Base-by-base conservation (phyloP, 2,329 filamentous ascomycete species). In the Aspergillus tanneri region DNA sequence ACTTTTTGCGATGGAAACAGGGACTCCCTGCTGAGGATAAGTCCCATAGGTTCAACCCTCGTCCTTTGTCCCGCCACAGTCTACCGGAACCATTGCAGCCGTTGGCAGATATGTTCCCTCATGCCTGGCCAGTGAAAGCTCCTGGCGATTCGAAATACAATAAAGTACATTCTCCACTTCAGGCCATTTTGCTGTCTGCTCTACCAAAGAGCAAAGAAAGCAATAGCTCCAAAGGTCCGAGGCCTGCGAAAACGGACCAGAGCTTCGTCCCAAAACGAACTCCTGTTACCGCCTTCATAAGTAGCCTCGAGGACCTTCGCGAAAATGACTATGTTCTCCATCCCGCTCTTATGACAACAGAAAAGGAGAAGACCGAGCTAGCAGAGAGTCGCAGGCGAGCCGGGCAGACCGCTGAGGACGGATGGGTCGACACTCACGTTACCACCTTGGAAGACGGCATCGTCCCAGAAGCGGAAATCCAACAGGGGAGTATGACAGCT, bases 301-400 rank as follows among this genome's bases (percentile, higher is more conserved):
- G 84, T 21, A 82, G 82, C 1, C 74, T 82, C 8, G 81, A 88
- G 41, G 87, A 96, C 49, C 79, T 96, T 32, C 75, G 82, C 22
- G 87, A 93, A 44, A 91, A 93, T 60, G 88, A 92, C 46, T 97
- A 91, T 63, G 77, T 86, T 1, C 67, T 95, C 35, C 93, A 99
- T 66, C 91, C 91, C 3, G 86, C 87, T 3, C 79, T 87, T 53
- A 84, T 91, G 52, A 69, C 66, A 2, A 74, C 80, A 1, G 73
- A 78, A 28, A 75, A 77, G 5, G 81, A 84, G 47, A 82, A 76
- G 48, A 69, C 72, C 25, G 74, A 78, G 10, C 71, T 81, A 4
- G 75, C 77, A 39, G 72, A 77, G 39, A 71, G 75, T 53, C 81
- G 83, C 42, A 77, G 80, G 38, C 67, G 68, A 5, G 64, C 71